These are phyloP conservation scores for Rhododendron williamsianum DNA, from an alignment of 148 eudicot genomes.

Conservation along the genomic window DNA sequence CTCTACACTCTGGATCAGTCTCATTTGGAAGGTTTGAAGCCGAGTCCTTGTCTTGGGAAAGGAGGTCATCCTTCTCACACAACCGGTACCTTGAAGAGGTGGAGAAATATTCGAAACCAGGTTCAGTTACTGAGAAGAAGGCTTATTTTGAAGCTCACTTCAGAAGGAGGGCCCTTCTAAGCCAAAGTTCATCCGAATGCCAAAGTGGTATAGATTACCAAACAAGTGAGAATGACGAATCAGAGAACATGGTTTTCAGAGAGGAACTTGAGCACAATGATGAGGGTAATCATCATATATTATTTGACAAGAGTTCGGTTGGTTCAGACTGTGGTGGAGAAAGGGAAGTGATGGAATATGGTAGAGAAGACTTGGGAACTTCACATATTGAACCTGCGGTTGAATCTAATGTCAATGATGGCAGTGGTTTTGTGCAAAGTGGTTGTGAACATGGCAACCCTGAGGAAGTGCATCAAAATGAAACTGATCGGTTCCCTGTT, in stretches of 20 bases:
- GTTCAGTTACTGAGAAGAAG: slow-evolving; percentile 71
- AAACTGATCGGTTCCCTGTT: slow-evolving; percentile 5
- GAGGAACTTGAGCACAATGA: slow-evolving; percentile 21
- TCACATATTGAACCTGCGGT: slow-evolving; percentile 21
- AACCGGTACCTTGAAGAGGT: slow-evolving; percentile 77
- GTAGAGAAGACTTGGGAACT: slow-evolving; percentile 16
- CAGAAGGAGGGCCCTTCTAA: slow-evolving; percentile 47
- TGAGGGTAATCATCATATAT: slow-evolving; percentile 10
- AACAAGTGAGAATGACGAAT: slow-evolving; percentile 27
- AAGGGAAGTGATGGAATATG: slow-evolving; percentile 17
- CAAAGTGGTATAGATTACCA: slow-evolving; percentile 32
- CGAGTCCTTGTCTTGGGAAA: slow-evolving; percentile 71
- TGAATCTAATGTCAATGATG: slow-evolving; percentile 13
- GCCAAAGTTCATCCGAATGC: slow-evolving; percentile 37
- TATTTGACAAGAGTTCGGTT: slow-evolving; percentile 27
- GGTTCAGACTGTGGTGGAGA: slow-evolving; percentile 23
- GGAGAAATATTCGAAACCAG: slow-evolving; percentile 65
- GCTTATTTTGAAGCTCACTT: slow-evolving; percentile 78
- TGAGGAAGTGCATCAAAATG: slow-evolving; percentile 22
- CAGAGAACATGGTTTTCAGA: slow-evolving; percentile 16
- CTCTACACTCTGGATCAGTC: slow-evolving; percentile 65
- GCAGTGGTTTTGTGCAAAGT: not conserved
- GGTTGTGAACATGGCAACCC: slow-evolving; percentile 2
- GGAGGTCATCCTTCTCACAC: slow-evolving; percentile 73
- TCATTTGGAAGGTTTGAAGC: slow-evolving; percentile 77